Percentiles rank a stretch among this genome's conserved stretches.
Conservation (phyloP, 169 alveolate species). For the Plasmodium cynomolgi region DNA sequence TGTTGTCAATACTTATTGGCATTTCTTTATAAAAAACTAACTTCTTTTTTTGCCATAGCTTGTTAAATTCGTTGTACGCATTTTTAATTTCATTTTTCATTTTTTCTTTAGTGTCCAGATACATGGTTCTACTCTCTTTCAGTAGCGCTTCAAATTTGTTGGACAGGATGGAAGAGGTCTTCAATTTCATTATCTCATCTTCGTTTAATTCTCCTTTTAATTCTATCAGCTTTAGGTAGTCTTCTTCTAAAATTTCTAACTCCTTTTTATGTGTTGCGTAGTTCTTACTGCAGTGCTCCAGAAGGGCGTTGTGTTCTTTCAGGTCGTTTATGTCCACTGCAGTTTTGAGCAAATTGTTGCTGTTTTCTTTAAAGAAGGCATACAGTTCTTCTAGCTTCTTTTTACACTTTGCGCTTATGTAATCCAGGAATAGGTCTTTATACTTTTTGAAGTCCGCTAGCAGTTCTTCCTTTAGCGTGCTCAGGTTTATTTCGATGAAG, state of each 20-base stretch:
- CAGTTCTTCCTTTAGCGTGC: constrained; percentile 53
- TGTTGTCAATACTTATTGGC: constrained; percentile 48
- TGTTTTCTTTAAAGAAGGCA: constrained; percentile 56
- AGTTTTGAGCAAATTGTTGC: constrained; percentile 37
- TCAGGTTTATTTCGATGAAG: constrained; percentile 68
- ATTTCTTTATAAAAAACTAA: constrained; percentile 65
- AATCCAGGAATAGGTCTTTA: constrained; percentile 32
- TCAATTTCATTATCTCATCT: constrained; percentile 74
- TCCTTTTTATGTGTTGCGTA: constrained; percentile 45
- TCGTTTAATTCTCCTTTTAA: constrained; percentile 75
- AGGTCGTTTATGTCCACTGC: constrained; percentile 39
- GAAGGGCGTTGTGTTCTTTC: constrained; percentile 37
- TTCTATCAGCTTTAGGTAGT: constrained; percentile 62
- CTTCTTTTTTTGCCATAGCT: constrained; percentile 73
- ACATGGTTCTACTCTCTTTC: constrained; percentile 62
- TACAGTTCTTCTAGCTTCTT: constrained; percentile 59
- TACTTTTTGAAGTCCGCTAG: constrained; percentile 37
- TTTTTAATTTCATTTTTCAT: constrained; percentile 75
- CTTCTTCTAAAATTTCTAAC: constrained; percentile 57
- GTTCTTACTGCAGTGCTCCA: constrained; percentile 54
- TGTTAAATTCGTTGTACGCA: constrained; percentile 69
- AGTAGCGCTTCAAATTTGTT: constrained; percentile 51
- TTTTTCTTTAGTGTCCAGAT: constrained; percentile 71
- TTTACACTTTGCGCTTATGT: constrained; percentile 63
- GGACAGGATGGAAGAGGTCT: constrained; percentile 53